Base-by-base conservation (phyloP, 169 alveolate genomes). In the Plasmodium relictum region DNA sequence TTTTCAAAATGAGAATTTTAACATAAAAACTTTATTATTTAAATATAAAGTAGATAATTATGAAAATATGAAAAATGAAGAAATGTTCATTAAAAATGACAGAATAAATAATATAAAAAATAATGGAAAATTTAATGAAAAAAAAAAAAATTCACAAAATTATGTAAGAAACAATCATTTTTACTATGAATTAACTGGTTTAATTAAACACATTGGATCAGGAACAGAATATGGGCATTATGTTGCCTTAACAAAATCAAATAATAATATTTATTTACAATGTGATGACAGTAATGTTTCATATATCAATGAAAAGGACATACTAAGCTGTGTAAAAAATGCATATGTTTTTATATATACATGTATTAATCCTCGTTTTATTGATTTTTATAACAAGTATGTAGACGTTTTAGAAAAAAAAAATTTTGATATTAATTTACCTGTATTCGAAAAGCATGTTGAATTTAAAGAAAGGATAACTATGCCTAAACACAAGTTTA, bases 201-300 rank as follows among this genome's bases (percentile, higher is more conserved):
- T 78, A 31, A 78, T 78, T 78, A 78, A 78, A 20, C 89, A 78
- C 26, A 62, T 78, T 3, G 89, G 89, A 22, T 78, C 89, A 2
- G 89, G 89, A 45, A 78, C 89, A 48, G 89, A 78, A 26, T 78
- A 78, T 42, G 89, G 89, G 0, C 89, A 78, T 65, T 78, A 78
- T 44, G 54, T 78, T 18, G 89, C 89, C 10, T 68, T 78, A 7
- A 78, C 89, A 31, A 78, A 78, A 44, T 78, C 78, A 7, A 78
- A 78, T 50, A 78, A 78, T 58, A 78, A 78, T 59, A 78, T 78
- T 5, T 78, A 78, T 44, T 50, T 78, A 8, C 76, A 63, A 56
- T 78, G 89, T 65, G 89, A 78, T 78, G 89, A 78, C 56, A 78
- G 63, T 31, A 26, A 78, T 42, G 65, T 78, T 26, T 78, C 89